These are phyloP conservation scores for Exophiala lecanii-corni DNA, from an alignment of 2,329 filamentous ascomycete genomes.

Conservation along the genomic window DNA sequence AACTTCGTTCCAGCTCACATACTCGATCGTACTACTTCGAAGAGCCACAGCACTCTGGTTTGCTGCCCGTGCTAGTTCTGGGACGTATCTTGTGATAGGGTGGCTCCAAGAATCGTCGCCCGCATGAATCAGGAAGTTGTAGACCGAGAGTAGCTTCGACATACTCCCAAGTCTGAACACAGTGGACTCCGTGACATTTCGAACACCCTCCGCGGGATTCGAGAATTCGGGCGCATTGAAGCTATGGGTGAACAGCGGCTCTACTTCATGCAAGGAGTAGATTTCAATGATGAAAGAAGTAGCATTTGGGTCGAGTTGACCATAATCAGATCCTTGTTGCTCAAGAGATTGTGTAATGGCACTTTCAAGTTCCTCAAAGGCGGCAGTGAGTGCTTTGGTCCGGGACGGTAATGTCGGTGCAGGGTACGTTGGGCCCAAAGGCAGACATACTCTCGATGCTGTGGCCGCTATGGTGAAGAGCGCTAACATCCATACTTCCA, in stretches of 20 bases:
- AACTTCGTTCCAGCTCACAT: conserved; percentile 44
- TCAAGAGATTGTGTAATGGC: background rate
- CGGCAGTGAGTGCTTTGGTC: background rate
- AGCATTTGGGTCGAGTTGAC: background rate
- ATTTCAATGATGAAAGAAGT: conserved; percentile 34
- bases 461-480: too few relatives aligned
- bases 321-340: background rate
- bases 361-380: background rate
- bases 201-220: conserved; percentile 12
- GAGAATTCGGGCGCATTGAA: conserved; percentile 23
- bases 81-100: conserved; percentile 37
- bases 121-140: conserved; percentile 33
- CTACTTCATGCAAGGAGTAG: conserved; percentile 35
- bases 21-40: conserved; percentile 16
- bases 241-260: conserved; percentile 23
- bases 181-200: conserved; percentile 14
- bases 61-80: conserved; percentile 31
- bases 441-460: too few relatives aligned
- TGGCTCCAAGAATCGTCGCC: conserved; percentile 36
- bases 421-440: background rate
- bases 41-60: conserved; percentile 1
- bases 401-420: background rate
- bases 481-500: too few relatives aligned
- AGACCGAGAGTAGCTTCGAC: conserved; percentile 36
- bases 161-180: conserved; percentile 34